Evolutionary conservation across 345 rosid genomes (phyloP).

Genomic region (Abelmoschus esculentus): DNA sequence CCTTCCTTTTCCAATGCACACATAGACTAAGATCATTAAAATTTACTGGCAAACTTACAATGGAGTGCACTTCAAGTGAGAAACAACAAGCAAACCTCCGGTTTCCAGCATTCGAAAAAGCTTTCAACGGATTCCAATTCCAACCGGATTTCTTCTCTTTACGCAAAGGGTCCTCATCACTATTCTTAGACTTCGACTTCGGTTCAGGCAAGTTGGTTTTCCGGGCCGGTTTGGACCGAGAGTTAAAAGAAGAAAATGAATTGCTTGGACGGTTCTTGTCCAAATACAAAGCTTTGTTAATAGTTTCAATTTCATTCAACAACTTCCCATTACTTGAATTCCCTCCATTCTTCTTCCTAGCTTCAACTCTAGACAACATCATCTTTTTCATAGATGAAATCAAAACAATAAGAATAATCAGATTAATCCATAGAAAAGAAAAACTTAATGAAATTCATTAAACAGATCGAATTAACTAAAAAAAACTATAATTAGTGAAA

Average conservation of each 20-base stretch:
- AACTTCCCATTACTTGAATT: slow-evolving; percentile 45
- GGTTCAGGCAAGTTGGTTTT: slow-evolving; percentile 34
- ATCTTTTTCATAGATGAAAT: slow-evolving; percentile 6
- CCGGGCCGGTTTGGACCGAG: slow-evolving; percentile 35
- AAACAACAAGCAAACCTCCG: slow-evolving; percentile 73
- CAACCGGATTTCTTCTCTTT: slow-evolving; percentile 80
- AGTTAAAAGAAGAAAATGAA: slow-evolving; percentile 24
- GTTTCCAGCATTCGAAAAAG: slow-evolving; percentile 52
- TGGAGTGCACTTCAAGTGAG: slow-evolving; percentile 64
- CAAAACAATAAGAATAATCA: background rate
- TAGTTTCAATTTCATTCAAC: slow-evolving; percentile 63
- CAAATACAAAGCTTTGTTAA: slow-evolving; percentile 63
- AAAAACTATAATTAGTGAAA: background rate
- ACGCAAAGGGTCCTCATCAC: slow-evolving; percentile 31
- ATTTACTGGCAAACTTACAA: slow-evolving; percentile 54
- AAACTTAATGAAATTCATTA: background rate
- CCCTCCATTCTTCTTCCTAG: slow-evolving; percentile 45
- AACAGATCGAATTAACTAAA: background rate
- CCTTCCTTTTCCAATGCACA: slow-evolving; percentile 91
- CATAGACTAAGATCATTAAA: slow-evolving; percentile 50
- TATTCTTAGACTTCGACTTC: slow-evolving; percentile 26
- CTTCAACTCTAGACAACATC: slow-evolving; percentile 50
- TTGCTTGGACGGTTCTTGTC: slow-evolving; percentile 37
- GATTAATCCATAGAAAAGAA: background rate
- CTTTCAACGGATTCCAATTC: slow-evolving; percentile 88